Percentiles rank a stretch among this genome's conserved stretches.
phyloP scores from a whole-genome alignment of 768 basidiomycete genomes.

The Rhodotorula kratochvilovae region DNA sequence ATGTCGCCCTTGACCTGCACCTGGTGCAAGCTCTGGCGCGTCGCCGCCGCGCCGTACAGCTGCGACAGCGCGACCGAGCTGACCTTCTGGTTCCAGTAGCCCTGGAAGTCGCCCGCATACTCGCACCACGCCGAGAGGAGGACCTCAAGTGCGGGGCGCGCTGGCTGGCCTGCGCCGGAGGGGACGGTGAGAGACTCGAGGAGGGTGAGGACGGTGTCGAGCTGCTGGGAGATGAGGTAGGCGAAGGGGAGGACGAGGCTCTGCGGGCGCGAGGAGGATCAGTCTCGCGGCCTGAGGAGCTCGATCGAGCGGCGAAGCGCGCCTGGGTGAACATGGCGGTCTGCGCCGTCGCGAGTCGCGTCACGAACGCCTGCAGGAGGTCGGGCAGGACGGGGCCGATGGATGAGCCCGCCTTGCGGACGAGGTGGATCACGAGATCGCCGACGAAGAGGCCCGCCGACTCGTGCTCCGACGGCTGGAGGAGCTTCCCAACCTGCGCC shows the following conservation, averaged over 20 bases:
- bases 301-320: constrained; percentile 1
- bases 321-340: constrained; percentile 90
- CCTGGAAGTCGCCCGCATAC: constrained; percentile 83
- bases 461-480: constrained; percentile 73
- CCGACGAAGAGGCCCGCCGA: constrained; percentile 89
- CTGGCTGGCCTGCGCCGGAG: constrained; percentile 50
- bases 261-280: constrained; percentile 48
- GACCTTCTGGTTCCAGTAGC: constrained; percentile 84
- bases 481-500: constrained; percentile 67
- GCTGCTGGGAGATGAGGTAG: constrained; percentile 82
- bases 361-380: constrained; percentile 75
- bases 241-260: constrained; percentile 89
- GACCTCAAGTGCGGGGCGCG: constrained; percentile 59
- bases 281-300: neutral
- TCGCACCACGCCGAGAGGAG: constrained; percentile 93
- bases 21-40: constrained; percentile 62
- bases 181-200: constrained; percentile 62
- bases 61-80: constrained; percentile 76
- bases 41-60: constrained; percentile 57
- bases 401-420: constrained; percentile 73
- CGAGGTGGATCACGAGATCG: constrained; percentile 86
- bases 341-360: constrained; percentile 73
- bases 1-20: constrained; percentile 86
- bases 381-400: constrained; percentile 81
- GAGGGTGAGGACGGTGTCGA: constrained; percentile 69